phyloP scores from a whole-genome alignment of 352 stramenopile genomes.

The Phytopythium montanum region DNA sequence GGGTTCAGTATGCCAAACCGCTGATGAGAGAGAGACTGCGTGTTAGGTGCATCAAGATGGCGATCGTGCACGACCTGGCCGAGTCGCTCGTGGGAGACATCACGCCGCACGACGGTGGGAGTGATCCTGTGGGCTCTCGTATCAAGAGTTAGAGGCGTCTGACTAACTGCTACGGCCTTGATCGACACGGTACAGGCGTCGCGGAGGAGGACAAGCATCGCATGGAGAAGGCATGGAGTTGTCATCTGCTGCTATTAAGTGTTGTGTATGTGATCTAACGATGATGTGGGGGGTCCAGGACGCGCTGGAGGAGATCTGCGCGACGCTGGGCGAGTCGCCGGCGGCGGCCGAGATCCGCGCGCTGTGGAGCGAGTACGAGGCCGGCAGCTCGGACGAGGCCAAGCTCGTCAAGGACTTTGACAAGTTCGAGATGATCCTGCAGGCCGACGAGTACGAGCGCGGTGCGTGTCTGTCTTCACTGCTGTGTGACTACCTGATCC shows the following conservation, averaged over 20 bases:
- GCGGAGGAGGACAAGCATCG: conserved; percentile 88
- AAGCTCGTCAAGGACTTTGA: conserved; percentile 94
- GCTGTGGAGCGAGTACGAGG: conserved; percentile 89
- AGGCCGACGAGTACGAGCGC: conserved; percentile 91
- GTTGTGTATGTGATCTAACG: not conserved
- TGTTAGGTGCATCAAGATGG: conserved; percentile 86
- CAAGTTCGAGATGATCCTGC: conserved; percentile 95
- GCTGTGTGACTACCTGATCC: not conserved
- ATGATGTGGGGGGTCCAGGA: conserved; percentile 24
- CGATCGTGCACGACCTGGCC: conserved; percentile 91
- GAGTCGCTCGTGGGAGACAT: conserved; percentile 94
- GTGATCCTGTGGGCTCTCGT: not conserved
- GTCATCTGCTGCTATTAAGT: not conserved
- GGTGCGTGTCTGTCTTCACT: conserved; percentile 38
- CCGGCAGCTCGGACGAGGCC: conserved; percentile 73
- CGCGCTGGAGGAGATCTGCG: conserved; percentile 67
- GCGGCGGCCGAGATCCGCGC: conserved; percentile 59
- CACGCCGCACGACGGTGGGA: conserved; percentile 83
- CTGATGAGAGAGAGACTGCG: not conserved
- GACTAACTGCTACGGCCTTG: not conserved
- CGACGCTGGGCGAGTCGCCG: conserved; percentile 43
- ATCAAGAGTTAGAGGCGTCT: too few species aligned
- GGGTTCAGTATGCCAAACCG: not conserved
- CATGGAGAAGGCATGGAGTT: conserved; percentile 69
- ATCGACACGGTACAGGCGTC: conserved; percentile 43